Conservation (phyloP, 2,329 filamentous ascomycete species). For the Cladosporium sp. region DNA sequence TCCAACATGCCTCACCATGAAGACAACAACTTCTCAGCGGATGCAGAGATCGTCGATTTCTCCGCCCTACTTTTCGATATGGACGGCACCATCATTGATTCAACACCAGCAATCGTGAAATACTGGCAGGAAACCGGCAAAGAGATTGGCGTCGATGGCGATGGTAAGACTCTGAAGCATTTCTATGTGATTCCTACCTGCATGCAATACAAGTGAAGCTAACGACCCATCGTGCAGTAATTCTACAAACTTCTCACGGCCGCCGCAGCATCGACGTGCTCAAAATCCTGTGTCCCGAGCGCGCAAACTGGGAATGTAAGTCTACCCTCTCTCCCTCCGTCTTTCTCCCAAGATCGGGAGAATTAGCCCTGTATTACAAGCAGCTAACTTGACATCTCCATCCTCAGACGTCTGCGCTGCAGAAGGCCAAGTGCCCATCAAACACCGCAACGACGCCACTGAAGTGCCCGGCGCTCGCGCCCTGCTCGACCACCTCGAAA, state of each 20-base stretch:
- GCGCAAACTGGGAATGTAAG: constrained; percentile 80
- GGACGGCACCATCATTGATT: constrained; percentile 83
- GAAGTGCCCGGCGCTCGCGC: constrained; percentile 75
- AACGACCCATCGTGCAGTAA: constrained; percentile 40
- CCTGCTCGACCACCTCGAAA: constrained; percentile 67
- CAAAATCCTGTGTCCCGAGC: constrained; percentile 73
- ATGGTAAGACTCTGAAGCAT: constrained; percentile 2
- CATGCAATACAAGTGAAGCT: background rate
- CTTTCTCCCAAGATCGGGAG: background rate
- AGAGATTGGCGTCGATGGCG: constrained; percentile 68
- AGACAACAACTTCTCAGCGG: constrained; percentile 43
- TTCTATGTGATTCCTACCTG: background rate
- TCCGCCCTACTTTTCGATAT: constrained; percentile 66
- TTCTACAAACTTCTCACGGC: constrained; percentile 88
- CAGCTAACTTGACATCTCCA: background rate
- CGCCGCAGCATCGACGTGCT: constrained; percentile 85
- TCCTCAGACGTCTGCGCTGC: constrained; percentile 72
- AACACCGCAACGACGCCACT: constrained; percentile 73
- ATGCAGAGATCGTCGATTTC: constrained; percentile 42
- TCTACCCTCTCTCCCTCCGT: background rate
- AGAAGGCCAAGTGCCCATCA: constrained; percentile 74
- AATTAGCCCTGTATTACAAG: background rate
- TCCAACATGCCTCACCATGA: constrained; percentile 29
- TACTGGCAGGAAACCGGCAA: constrained; percentile 76
- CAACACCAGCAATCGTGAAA: constrained; percentile 72